phyloP scores from a whole-genome alignment of 108 stramenopile species.

The Skeletonema tropicum region DNA sequence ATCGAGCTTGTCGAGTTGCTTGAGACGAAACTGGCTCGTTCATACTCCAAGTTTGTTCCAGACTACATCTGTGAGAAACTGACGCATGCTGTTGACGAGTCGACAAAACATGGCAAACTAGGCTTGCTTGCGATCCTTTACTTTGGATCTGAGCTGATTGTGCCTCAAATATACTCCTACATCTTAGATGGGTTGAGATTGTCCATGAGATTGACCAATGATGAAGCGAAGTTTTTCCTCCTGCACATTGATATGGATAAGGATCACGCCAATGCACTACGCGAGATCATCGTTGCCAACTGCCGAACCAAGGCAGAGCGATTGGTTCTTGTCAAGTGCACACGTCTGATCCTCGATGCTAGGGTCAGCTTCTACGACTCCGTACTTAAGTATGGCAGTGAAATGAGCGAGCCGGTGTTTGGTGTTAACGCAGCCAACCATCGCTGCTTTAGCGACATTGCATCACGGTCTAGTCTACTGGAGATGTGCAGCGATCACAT shows the following conservation, averaged over 20 bases:
- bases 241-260: conserved; percentile 12
- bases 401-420: too few relatives aligned
- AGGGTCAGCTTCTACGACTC: conserved; percentile 12
- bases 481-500: conserved; percentile 7
- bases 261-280: conserved; percentile 10
- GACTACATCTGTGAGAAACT: conserved; percentile 10
- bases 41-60: conserved; percentile 9
- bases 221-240: not conserved
- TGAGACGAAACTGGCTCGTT: conserved; percentile 9
- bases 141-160: conserved; percentile 26
- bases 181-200: conserved; percentile 16
- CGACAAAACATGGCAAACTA: conserved; percentile 3
- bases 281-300: conserved; percentile 12
- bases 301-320: conserved; percentile 19
- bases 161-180: conserved; percentile 18
- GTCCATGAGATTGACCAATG: not conserved
- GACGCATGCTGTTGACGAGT: conserved; percentile 11
- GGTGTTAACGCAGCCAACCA: too few relatives aligned
- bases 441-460: not conserved
- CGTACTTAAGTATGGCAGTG: conserved; percentile 3
- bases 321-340: not conserved
- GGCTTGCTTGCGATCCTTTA: conserved; percentile 15
- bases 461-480: not conserved
- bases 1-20: conserved; percentile 3
- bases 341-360: conserved; percentile 10